phyloP scores from a whole-genome alignment of 495 filamentous ascomycete genomes.

The Tuber umbilicatum region DNA sequence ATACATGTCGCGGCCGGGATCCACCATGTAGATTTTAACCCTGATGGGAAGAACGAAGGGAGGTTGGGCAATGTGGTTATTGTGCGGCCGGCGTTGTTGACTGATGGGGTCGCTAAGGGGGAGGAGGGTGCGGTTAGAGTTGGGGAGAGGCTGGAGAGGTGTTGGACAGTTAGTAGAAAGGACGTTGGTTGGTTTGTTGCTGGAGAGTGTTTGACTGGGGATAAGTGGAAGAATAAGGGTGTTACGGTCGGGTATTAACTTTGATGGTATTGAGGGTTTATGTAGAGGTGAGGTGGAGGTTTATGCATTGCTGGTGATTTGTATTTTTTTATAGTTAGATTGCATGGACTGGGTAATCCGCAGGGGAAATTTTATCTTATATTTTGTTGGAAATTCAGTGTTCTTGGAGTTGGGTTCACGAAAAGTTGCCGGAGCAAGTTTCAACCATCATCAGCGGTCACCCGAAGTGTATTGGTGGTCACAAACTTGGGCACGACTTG shows the following conservation, averaged over 20 bases:
- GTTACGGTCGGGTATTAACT: constrained; percentile 43
- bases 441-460: neutral
- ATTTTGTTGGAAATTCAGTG: neutral
- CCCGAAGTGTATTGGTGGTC: neutral
- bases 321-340: neutral
- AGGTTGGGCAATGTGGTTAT: constrained; percentile 38
- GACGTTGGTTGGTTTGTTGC: constrained; percentile 47
- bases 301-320: neutral
- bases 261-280: neutral
- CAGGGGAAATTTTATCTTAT: neutral
- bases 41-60: constrained; percentile 11
- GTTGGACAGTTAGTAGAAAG: constrained; percentile 45
- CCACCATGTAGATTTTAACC: constrained; percentile 21
- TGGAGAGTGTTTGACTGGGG: constrained; percentile 42
- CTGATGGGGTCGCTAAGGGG: constrained; percentile 40
- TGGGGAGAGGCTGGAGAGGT: constrained; percentile 35
- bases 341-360: neutral
- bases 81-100: constrained; percentile 44
- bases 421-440: neutral
- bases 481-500: neutral
- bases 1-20: constrained; percentile 30
- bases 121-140: constrained; percentile 27
- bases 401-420: neutral
- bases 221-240: constrained; percentile 43
- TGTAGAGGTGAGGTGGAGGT: neutral